Evolutionary conservation across 2,329 filamentous ascomycete genomes (phyloP), one percentile per base, ranked within the genome.

Genomic region (Penicillium verrucosum): DNA sequence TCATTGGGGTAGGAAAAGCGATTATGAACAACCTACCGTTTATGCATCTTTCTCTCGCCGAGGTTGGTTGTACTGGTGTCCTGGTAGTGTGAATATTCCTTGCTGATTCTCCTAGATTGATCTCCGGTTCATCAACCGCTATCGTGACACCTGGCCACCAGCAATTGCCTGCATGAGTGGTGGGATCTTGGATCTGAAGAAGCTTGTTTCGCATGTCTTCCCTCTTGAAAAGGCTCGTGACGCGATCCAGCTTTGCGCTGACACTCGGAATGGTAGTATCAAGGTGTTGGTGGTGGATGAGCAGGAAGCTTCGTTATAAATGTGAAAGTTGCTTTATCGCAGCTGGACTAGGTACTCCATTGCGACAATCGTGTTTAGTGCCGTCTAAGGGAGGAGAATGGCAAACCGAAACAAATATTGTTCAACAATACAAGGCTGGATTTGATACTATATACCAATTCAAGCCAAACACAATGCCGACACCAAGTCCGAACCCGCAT

Each of bases 111-210:
- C 18, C n/a, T 60, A 85, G 82, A 87, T 89, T 60, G 80, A 88
- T 62, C 75, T 89, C 27, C 83, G 81, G 37, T 89, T 89, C 73
- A 89, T 89, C 68, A 89, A 89, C 69, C 79, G 87, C 8, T 89
- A 89, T 68, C 78, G 81, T 40, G 85, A 89, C 65, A 89, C 86
- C 0, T 89, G 87, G 86, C 86, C 86, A 0, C 80, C 82, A 0
- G 87, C 84, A 0, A 86, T 89, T 34, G 77, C 82, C 7, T 83
- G 82, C 46, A 67, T 89, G 29, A 79, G 78, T 40, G 83, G 84
- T 4, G 82, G 81, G 0, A 77, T 88, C 1, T 67, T 89, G 9
- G 80, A 88, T 65, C 73, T 88, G 21, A 85, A 85, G 65, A 80
- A 79, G 47, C 72, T 88, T 18, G 81, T 89, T 4, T 85, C 85